These are phyloP conservation scores for Prunus armeniaca DNA, from an alignment of 306 rosid genomes.

Conservation along the genomic window DNA sequence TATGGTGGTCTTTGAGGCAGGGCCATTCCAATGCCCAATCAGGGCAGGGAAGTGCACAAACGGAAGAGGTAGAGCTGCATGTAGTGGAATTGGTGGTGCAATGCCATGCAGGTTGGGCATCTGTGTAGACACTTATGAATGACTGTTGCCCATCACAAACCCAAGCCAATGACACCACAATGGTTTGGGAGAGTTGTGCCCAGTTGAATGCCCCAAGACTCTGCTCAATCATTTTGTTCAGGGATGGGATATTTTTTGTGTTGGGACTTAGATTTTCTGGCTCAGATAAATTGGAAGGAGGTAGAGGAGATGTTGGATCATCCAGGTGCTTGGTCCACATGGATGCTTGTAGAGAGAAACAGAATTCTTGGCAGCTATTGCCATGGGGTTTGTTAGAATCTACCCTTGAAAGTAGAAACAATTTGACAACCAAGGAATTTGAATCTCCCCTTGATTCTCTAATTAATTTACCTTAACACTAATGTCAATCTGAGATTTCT, in stretches of 20 bases:
- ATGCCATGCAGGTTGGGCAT: constrained; percentile 42
- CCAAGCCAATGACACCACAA: constrained; percentile 44
- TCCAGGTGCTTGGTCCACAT: too few species aligned
- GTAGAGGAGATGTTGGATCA: too few species aligned
- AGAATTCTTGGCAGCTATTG: too few species aligned
- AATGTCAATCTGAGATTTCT: too few species aligned
- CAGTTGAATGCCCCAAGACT: constrained; percentile 33
- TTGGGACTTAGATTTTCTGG: too few species aligned
- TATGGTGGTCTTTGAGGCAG: constrained; percentile 26
- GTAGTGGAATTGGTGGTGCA: constrained; percentile 11
- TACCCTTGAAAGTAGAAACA: too few species aligned
- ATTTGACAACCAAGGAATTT: too few species aligned
- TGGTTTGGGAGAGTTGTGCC: constrained; percentile 41
- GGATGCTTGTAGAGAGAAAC: too few species aligned
- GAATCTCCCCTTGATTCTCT: too few species aligned
- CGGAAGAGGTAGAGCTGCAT: background rate
- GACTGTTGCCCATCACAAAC: constrained; percentile 53
- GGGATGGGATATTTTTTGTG: constrained; percentile 25
- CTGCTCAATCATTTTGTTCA: constrained; percentile 34
- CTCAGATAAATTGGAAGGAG: too few species aligned
- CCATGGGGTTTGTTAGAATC: too few species aligned
- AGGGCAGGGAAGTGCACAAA: background rate
- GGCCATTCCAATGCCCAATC: constrained; percentile 44
- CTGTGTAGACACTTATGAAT: constrained; percentile 47
- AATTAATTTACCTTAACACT: too few species aligned